Base-by-base conservation (phyloP, 2,329 filamentous ascomycete genomes). In the Canariomyces notabilis region DNA sequence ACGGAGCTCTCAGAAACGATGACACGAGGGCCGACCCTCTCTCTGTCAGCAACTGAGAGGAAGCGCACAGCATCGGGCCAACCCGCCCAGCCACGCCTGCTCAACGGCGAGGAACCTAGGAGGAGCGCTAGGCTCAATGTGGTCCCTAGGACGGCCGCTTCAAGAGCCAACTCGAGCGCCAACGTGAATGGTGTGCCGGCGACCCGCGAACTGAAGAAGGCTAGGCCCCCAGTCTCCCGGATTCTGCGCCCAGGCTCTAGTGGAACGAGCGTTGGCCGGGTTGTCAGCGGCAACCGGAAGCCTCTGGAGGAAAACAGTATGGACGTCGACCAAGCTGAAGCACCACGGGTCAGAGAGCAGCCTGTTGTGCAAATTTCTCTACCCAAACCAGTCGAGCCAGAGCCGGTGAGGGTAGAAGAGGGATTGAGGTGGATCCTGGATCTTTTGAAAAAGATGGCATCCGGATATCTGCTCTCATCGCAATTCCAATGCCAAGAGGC, bases 21-120 rank as follows among this genome's bases (percentile, higher is more conserved):
- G 39, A 63, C 57, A 66, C 61, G 71, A 68, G 58, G 70, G 46
- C 59, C 70, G 15, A 61, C 51, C 36, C 44, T 67, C 52, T 56
- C 71, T 51, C 51, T 64, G 14, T 64, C 74, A 16, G 72, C 69
- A 4, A 67, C 74, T 12, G 87, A 90, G 50, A 81, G 89, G 63
- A 97, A 96, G 69, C 82, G 91, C 56, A 96, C 89, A 1, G 79
- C 95, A n/a, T 95, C 91, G 33, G 91, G 91, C 4, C 88, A 95
- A 56, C 77, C 76, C 12, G 78, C 77, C 39, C 77, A 66, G 51
- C 70, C 71, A 39, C 69, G 66, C 52, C 75, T 70, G 43, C 58
- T 64, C 37, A 79, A 77, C 43, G 64, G 67, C 4, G 76, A 82
- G 50, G 85, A 89, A 56, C 77, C 79, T 54, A 74, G 87, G 58